Evolutionary conservation across 1,139 yeast species (phyloP), one percentile per base, ranked within the genome.

Genomic region (Debaryomyces nepalensis): DNA sequence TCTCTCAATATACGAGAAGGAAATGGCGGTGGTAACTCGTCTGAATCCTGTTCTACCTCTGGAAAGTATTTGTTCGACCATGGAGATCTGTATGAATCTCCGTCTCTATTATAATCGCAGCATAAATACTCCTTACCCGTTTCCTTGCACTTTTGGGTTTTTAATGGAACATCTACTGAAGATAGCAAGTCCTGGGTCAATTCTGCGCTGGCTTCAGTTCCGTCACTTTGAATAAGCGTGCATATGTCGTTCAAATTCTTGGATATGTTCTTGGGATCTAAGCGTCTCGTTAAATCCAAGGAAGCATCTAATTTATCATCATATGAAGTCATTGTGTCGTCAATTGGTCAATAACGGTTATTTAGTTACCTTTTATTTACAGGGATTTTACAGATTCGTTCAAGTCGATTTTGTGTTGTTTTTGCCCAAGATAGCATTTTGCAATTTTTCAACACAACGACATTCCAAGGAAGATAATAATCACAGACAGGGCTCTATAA

Each of bases 41-140:
- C 90, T 23, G 55, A 67, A 24, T 55, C 59, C 10, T 70, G 66
- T n/a, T 67, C 58, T 15, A 79, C 60, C 6, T 56, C 54, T 0
- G 97, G 97, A 50, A 77, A 82, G 64, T 87, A 93, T 50, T 77
- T 74, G 59, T 89, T 89, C 22, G 90, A 77, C 91, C 95, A 91
- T 2, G 99, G 99, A 0, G 96, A 87, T 53, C 98, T 77, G 66
- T 79, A 87, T 23, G 93, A 84, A 63, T 93, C 98, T 5, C 96
- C 93, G 57, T 93, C 99, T 51, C 99, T 76, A 64, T 93, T 93
- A 63, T 91, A 93, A 61, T 93, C 99, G 66, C 99, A 93, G 42
- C 93, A 81, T 49, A 93, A 73, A 61, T 75, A 93, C 47, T 79
- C 77, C 61, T 85, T 86, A 15, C 87, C 87, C 6, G 81, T 63